These are phyloP conservation scores for Triticum timopheevii DNA, from an alignment of 176 grass and related monocot species.

Conservation along the genomic window DNA sequence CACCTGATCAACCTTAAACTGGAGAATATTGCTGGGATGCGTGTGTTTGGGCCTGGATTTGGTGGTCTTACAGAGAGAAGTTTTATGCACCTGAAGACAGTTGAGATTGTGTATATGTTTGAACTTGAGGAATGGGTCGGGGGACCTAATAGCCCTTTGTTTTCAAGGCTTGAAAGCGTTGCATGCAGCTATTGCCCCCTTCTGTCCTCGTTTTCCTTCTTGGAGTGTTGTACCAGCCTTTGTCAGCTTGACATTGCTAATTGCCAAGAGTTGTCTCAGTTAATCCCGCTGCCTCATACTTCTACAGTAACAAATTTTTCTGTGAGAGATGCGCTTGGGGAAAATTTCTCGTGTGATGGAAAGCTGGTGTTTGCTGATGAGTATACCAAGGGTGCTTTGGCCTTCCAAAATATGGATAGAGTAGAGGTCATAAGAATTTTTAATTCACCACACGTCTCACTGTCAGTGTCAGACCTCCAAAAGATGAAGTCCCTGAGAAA, in stretches of 20 bases:
- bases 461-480: neutral
- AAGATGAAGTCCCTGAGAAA: neutral
- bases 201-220: neutral
- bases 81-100: neutral
- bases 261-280: neutral
- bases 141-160: neutral
- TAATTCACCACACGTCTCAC: neutral
- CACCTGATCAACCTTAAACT: neutral
- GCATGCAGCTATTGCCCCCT: rapidly evolving
- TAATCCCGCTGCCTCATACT: neutral
- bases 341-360: too few species aligned
- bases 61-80: neutral
- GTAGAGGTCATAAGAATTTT: too few species aligned
- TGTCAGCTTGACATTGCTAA: rapidly evolving
- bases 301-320: rapidly evolving
- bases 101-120: rapidly evolving
- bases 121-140: neutral
- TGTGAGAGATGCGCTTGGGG: too few species aligned
- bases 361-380: too few species aligned
- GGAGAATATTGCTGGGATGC: neutral
- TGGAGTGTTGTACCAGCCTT: neutral
- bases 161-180: neutral
- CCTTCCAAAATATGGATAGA: too few species aligned
- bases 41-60: neutral
- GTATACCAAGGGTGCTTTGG: too few species aligned